Base-by-base conservation (phyloP, 345 rosid species). In the Lumnitzera littorea region DNA sequence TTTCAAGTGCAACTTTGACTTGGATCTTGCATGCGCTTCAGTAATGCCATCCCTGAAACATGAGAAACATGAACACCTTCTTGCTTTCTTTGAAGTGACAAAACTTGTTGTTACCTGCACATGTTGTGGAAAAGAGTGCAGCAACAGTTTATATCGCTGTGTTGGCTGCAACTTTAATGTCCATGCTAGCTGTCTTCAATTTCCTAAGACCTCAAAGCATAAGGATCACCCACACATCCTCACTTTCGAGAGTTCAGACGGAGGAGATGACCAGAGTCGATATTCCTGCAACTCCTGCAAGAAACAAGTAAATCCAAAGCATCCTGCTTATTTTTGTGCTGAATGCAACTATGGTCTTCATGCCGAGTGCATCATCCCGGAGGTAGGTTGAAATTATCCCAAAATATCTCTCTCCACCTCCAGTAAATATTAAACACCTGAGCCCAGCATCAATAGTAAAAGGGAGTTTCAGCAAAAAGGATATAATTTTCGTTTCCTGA, bases 221-320 rank as follows among this genome's bases (percentile, higher is more conserved):
- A 52, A 53, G 23, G 9, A 36, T 50, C 71, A 53, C 24, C 53
- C 27, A 15, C 72, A 72, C 50, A 23, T 54, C 12, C 65, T 62
- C 53, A 41, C 25, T 9, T 48, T 72, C 15, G 23, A 16, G 15
- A 62, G 58, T 17, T 24, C 59, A 36, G 9, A 36, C 6, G 43
- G 43, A 36, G 43, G 43, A 36, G 43, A 36, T 36, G 43, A 36
- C 8, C 43, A 36, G 8, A 36, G 43, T 36, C 43, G 8, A 36
- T 36, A 36, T 36, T 36, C 43, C 43, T 36, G 43, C 8, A 5
- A 2, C 43, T 36, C 43, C 43, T 36, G 10, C 9, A 36, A 36
- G 43, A 36, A 36, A 36, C 3, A 36, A 36, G 43, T 36, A 36
- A 36, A 36, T 9, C 43, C 43, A 36, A 36, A 36, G 43, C 43